Base-by-base conservation (phyloP, 2,329 filamentous ascomycete species). In the Venturiaceae sp. region DNA sequence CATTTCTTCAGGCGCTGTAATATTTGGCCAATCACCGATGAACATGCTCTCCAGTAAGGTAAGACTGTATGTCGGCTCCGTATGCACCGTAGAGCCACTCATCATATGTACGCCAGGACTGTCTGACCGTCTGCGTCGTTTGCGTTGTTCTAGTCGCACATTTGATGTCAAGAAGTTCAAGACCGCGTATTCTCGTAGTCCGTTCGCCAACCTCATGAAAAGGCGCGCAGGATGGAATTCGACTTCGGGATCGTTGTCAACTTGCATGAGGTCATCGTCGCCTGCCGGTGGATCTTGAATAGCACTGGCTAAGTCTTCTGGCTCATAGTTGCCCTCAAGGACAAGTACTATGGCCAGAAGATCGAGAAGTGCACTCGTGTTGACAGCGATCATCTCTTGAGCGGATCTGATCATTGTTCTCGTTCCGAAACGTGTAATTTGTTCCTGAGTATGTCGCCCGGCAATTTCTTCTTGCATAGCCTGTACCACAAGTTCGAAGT, bases 301-400 rank as follows among this genome's bases (percentile, higher is more conserved):
- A 14, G 46, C 46, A 8, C 19, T 30, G 2, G 83, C 83, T 16
- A 88, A 82, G 41, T 90, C 84, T 44, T 86, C 84, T 63, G 85
- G 82, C 60, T 92, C 87, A 57, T 89, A 82, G 67, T 94, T 90
- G 39, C 85, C 86, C 69, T 94, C 87, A 79, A 97, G 87, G 70
- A 96, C 91, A 9, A 94, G 81, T 16, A 95, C 78, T 6, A 99
- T 79, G 2, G 94, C 80, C 2, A 97, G 76, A 60, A 97, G 82
- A 66, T 92, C 90, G 62, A 95, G 84, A 55, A 95, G 83, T 8
- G 94, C 77, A 60, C 83, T 83, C 73, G 85, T 85, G 60, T 88
- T 86, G 33, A 89, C 73, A 55, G 87, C 80, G 6, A 94, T 81
- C 13, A 83, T 86, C 67, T 97, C 91, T 66, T 92, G 87, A 0